phyloP scores from a whole-genome alignment of 108 stramenopile genomes.

The Skeletonema costatum region DNA sequence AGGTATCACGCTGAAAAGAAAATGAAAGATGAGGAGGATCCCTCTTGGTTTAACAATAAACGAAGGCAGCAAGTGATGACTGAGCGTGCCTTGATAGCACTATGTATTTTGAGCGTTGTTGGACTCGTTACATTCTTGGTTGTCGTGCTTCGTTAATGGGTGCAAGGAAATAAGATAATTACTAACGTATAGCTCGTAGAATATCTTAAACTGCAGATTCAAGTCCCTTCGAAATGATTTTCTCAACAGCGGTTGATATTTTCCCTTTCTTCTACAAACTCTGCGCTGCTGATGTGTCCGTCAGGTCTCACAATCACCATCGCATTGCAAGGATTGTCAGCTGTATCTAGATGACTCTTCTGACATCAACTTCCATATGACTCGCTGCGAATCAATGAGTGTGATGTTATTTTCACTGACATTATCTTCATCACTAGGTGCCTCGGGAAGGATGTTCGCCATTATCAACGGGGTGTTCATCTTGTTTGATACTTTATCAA shows the following conservation, averaged over 20 bases:
- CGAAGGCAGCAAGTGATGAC: neutral
- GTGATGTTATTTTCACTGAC: slow-evolving; percentile 10
- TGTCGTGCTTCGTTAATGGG: too few relatives aligned
- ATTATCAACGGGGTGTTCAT: slow-evolving; percentile 15
- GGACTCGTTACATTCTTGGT: too few relatives aligned
- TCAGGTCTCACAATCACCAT: slow-evolving; percentile 63
- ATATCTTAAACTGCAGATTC: too few relatives aligned
- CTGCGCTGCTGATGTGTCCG: slow-evolving; percentile 54
- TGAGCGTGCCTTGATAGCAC: neutral
- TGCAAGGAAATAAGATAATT: too few relatives aligned
- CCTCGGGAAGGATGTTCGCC: slow-evolving; percentile 6
- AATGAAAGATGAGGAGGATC: too few relatives aligned
- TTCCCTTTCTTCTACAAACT: slow-evolving; percentile 1
- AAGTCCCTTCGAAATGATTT: neutral
- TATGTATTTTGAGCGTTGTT: too few relatives aligned
- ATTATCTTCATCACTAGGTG: neutral
- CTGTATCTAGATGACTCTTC: neutral
- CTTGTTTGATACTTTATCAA: slow-evolving; percentile 6
- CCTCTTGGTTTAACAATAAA: too few relatives aligned
- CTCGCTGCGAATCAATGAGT: slow-evolving; percentile 17
- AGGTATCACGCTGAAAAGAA: too few relatives aligned
- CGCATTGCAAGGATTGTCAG: slow-evolving; percentile 8
- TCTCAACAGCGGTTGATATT: neutral
- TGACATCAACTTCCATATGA: neutral
- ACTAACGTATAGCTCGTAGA: too few relatives aligned